phyloP scores from a whole-genome alignment of 2,329 filamentous ascomycete species.

The Xylaria sp. region DNA sequence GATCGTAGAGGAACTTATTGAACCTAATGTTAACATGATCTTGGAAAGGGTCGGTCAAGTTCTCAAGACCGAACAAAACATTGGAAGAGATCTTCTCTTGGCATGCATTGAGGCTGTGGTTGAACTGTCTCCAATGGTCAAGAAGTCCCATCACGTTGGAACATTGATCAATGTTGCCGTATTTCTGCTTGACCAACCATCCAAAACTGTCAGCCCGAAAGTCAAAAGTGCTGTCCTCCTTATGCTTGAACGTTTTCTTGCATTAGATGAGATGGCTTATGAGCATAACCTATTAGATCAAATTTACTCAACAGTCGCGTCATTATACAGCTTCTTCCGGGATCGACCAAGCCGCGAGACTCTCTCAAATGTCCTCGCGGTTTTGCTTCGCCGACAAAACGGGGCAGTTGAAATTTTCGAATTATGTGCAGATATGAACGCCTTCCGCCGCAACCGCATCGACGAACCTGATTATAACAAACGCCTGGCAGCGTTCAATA shows the following conservation, averaged over 20 bases:
- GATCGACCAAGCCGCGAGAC: conserved; percentile 80
- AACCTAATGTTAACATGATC: conserved; percentile 67
- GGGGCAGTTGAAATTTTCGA: conserved; percentile 70
- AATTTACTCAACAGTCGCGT: conserved; percentile 79
- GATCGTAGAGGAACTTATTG: conserved; percentile 65
- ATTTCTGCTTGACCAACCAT: conserved; percentile 86
- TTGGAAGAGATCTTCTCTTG: conserved; percentile 79
- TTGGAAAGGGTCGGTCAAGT: conserved; percentile 75
- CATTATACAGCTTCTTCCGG: conserved; percentile 90
- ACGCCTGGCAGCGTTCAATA: conserved; percentile 79
- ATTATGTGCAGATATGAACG: conserved; percentile 83
- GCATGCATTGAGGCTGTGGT: conserved; percentile 82
- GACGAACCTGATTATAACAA: conserved; percentile 90
- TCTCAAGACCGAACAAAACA: conserved; percentile 65
- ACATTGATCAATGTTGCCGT: conserved; percentile 82
- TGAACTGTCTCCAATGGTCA: conserved; percentile 76
- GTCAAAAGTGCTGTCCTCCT: conserved; percentile 84
- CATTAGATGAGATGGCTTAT: conserved; percentile 67
- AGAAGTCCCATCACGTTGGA: conserved; percentile 74
- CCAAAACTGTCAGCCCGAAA: conserved; percentile 81
- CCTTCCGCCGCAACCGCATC: conserved; percentile 75
- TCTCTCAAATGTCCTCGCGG: conserved; percentile 76
- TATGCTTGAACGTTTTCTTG: conserved; percentile 83
- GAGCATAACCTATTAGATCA: conserved; percentile 68
- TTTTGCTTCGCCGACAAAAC: conserved; percentile 73